A percentile compares a stretch with the other conserved stretches of the same genome.
Evolutionary conservation across 805 yeast genomes (phyloP).

Genomic region (Schwanniomyces vanrijiae): DNA sequence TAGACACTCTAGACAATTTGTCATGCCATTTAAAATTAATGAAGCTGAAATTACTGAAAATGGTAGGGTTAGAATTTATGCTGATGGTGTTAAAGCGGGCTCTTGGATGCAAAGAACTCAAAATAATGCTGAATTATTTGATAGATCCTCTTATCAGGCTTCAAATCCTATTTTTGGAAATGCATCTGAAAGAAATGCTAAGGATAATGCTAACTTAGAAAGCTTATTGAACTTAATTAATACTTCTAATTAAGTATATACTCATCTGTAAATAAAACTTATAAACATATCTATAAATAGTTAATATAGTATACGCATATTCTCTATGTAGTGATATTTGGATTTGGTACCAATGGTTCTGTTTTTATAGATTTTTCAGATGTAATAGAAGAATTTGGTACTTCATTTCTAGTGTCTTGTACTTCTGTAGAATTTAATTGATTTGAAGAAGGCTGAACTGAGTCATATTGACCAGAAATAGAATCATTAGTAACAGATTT

Average conservation of each 20-base stretch:
- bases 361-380: not conserved
- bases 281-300: not conserved
- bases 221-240: slow-evolving; percentile 25
- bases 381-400: not conserved
- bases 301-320: not conserved
- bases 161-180: slow-evolving; percentile 32
- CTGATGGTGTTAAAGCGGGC: slow-evolving; percentile 42
- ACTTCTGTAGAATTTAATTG: not conserved
- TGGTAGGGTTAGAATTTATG: slow-evolving; percentile 39
- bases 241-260: slow-evolving; percentile 2
- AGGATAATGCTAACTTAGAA: slow-evolving; percentile 24
- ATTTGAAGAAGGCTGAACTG: not conserved
- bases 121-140: slow-evolving; percentile 15
- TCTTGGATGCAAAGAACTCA: slow-evolving; percentile 36
- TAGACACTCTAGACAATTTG: slow-evolving; percentile 42
- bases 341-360: not conserved
- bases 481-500: not conserved
- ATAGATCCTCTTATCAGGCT: slow-evolving; percentile 26
- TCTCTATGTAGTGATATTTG: not conserved
- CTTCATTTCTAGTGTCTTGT: not conserved
- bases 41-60: slow-evolving; percentile 37
- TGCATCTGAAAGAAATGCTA: slow-evolving; percentile 35
- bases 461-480: not conserved
- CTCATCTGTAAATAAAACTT: not conserved
- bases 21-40: slow-evolving; percentile 40